Conservation (phyloP, 2,329 filamentous ascomycete genomes). For the Fusarium marasasianum region DNA sequence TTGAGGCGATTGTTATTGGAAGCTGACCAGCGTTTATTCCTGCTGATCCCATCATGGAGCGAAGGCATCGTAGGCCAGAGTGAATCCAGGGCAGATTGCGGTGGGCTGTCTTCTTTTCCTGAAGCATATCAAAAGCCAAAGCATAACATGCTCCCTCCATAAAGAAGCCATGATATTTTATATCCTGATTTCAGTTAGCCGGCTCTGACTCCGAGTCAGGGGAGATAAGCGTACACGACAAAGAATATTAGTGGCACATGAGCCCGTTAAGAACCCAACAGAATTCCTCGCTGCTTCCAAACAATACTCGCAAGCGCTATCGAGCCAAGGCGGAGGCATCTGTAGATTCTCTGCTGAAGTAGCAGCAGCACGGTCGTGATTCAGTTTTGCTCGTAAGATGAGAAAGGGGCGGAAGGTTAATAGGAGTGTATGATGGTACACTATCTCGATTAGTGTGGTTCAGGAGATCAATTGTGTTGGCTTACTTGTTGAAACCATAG, state of each 20-base stretch:
- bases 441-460: slow-evolving; percentile 35
- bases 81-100: slow-evolving; percentile 55
- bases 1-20: slow-evolving; percentile 39
- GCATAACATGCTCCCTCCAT: slow-evolving; percentile 53
- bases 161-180: slow-evolving; percentile 57
- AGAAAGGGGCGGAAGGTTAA: slow-evolving; percentile 56
- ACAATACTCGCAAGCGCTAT: slow-evolving; percentile 55
- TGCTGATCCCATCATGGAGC: slow-evolving; percentile 45
- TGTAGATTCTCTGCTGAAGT: slow-evolving; percentile 18
- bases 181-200: slow-evolving; percentile 46
- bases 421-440: slow-evolving; percentile 55
- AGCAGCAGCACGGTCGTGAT: slow-evolving; percentile 42
- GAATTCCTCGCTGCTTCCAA: slow-evolving; percentile 53
- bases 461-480: background rate
- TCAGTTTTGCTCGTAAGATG: slow-evolving; percentile 54
- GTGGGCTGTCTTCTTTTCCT: slow-evolving; percentile 48
- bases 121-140: slow-evolving; percentile 54
- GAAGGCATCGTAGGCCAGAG: slow-evolving; percentile 48
- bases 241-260: slow-evolving; percentile 51
- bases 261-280: slow-evolving; percentile 52
- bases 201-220: no score
- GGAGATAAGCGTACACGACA: slow-evolving; percentile 46
- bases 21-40: slow-evolving; percentile 32
- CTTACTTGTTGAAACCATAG: slow-evolving; percentile 52
- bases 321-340: slow-evolving; percentile 49